phyloP scores from a whole-genome alignment of 2,329 filamentous ascomycete genomes.

The Ceratocystis smalleyi region DNA sequence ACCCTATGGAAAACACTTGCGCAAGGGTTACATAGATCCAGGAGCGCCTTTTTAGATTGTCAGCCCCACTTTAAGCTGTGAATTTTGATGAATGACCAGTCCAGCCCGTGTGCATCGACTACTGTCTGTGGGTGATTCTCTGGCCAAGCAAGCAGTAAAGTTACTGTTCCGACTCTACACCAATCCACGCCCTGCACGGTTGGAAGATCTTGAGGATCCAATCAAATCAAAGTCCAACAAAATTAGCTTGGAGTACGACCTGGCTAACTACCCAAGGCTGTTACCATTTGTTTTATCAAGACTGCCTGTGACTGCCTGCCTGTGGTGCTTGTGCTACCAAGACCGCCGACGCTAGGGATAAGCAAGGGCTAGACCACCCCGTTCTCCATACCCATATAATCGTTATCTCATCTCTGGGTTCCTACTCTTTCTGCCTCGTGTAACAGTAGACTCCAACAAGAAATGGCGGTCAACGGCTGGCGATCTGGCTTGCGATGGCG shows the following conservation, averaged over 20 bases:
- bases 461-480: not conserved
- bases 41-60: no score
- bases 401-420: not conserved
- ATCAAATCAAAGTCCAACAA: not conserved
- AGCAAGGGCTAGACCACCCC: not conserved
- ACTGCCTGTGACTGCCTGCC: not conserved
- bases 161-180: not conserved
- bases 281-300: not conserved
- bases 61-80: no score
- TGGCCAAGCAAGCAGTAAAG: not conserved
- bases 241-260: not conserved
- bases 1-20: no score
- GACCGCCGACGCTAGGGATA: not conserved
- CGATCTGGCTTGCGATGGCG: not conserved
- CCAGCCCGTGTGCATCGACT: no score
- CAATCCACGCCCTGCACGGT: not conserved
- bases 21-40: not conserved
- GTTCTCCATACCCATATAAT: not conserved
- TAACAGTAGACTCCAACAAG: not conserved
- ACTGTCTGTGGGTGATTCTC: no score
- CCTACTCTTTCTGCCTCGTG: not conserved
- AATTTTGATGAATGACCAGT: no score
- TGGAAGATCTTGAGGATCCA: not conserved
- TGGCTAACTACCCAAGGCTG: not conserved
- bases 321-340: not conserved